Base-by-base conservation (phyloP, 805 yeast species). In the Zygosaccharomyces rouxii region DNA sequence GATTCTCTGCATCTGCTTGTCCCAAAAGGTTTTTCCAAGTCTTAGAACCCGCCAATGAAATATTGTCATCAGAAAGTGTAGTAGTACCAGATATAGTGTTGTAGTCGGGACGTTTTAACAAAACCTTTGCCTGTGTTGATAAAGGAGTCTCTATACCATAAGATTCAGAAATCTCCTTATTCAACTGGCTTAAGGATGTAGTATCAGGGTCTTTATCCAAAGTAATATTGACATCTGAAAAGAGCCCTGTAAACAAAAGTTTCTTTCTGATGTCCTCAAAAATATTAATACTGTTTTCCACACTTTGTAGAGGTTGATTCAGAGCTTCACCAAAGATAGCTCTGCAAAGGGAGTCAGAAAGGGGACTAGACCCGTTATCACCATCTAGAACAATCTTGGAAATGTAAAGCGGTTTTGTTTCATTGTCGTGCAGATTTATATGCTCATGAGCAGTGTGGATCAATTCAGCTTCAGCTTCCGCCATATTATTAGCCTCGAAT, bases 1-100 rank as follows among this genome's bases (percentile, higher is more conserved):
- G 53, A 11, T 74, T 63, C 23, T 81, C 60, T 2, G 70, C 64
- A 58, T 81, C 85, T 0, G 84, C 85, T 33, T 79, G 78, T 9
- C 86, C 86, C 40, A 80, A 70, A 4, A 73, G 64, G 59, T 83
- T 83, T 52, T 70, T 68, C 52, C 75, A 71, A 2, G 66, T 54
- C 51, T 70, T 71, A 41, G 65, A 62, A 22, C 68, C 48, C 16
- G 65, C 67, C 28, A 68, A 48, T 5, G 70, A 53, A 22, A 72
- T 66, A 14, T 71, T 70, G 21, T 62, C 58, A 31, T 67, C 70
- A 6, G 66, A 57, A 30, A 70, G 68, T 7, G 63, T 55, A 7
- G 75, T 65, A 23, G 71, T 70, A 1, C 59, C 59, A n/a, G 56
- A 63, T 46, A 55, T 42, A 25, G 35, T 63, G 50, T 50, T 63